Conservation (phyloP, 2,329 filamentous ascomycete genomes). For the Penicillium decumbens region DNA sequence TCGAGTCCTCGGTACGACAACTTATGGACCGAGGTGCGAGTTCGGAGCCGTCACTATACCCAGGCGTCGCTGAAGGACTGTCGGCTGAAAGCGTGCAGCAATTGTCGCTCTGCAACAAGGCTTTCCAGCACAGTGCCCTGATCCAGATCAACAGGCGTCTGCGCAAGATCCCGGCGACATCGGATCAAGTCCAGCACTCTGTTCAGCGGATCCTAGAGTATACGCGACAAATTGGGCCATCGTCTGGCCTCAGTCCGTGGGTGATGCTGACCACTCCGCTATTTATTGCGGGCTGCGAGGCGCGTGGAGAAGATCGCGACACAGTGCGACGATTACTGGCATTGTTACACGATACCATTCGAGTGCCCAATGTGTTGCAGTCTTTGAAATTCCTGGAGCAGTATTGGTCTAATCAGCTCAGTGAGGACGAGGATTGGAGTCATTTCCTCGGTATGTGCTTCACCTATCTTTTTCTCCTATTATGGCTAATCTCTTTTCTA, state of each 20-base stretch:
- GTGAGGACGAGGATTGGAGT: slow-evolving; percentile 38
- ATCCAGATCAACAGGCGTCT: slow-evolving; percentile 42
- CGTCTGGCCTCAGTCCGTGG: slow-evolving; percentile 39
- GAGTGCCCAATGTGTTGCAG: slow-evolving; percentile 41
- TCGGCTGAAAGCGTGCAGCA: slow-evolving; percentile 32
- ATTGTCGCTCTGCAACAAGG: slow-evolving; percentile 40
- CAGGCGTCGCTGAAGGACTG: slow-evolving; percentile 32
- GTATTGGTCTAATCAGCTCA: slow-evolving; percentile 33
- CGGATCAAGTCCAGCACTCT: slow-evolving; percentile 32
- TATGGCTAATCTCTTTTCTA: slow-evolving; percentile 11
- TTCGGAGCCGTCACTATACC: slow-evolving; percentile 33
- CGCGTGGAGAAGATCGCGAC: slow-evolving; percentile 35
- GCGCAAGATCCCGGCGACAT: slow-evolving; percentile 28
- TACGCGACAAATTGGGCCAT: slow-evolving; percentile 37
- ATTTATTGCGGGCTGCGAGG: slow-evolving; percentile 44
- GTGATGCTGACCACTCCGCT: slow-evolving; percentile 43
- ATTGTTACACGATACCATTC: slow-evolving; percentile 37
- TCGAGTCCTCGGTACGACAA: slow-evolving; percentile 33
- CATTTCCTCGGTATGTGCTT: slow-evolving; percentile 34
- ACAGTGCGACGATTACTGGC: slow-evolving; percentile 31
- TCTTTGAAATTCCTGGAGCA: slow-evolving; percentile 41
- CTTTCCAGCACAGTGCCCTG: slow-evolving; percentile 43
- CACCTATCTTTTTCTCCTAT: background rate
- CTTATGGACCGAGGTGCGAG: slow-evolving; percentile 33
- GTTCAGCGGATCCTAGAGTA: slow-evolving; percentile 40